Percentiles rank a stretch among this genome's conserved stretches.
Conservation (phyloP, 331 rosid genomes). For the Rosa hybrid region DNA sequence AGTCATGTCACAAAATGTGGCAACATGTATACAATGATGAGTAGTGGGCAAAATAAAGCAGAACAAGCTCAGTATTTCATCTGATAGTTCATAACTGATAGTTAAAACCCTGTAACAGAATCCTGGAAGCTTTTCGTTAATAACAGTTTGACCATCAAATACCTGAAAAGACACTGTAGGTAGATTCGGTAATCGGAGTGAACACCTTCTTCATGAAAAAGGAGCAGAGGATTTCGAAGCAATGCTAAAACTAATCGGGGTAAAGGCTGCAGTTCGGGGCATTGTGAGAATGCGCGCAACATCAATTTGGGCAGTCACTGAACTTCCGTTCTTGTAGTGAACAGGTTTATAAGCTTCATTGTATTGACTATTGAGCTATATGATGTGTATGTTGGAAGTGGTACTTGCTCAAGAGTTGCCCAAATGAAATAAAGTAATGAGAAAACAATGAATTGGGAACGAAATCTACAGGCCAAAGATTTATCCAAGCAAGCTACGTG, state of each 20-base stretch:
- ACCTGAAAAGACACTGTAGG: conserved; percentile 97
- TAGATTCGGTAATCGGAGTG: conserved; percentile 93
- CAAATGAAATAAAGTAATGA: too few relatives aligned
- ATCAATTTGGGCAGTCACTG: conserved; percentile 72
- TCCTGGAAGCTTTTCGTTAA: background rate
- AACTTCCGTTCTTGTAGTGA: conserved; percentile 64
- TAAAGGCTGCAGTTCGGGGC: conserved; percentile 84
- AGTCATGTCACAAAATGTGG: background rate
- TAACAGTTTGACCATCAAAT: conserved; percentile 25
- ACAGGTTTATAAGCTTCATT: conserved; percentile 72
- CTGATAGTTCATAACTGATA: background rate
- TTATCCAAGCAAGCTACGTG: too few relatives aligned
- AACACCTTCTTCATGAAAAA: conserved; percentile 93
- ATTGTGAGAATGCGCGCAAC: conserved; percentile 87
- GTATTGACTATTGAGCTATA: conserved; percentile 42
- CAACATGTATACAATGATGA: background rate
- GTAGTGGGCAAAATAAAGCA: background rate
- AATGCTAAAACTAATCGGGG: conserved; percentile 89
- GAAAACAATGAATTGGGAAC: too few relatives aligned
- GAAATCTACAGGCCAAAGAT: background rate
- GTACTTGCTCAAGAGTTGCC: too few relatives aligned
- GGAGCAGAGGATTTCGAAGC: conserved; percentile 90
- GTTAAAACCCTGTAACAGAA: background rate
- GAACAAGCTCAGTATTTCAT: background rate
- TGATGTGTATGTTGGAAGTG: too few relatives aligned